Conservation (phyloP, 192 early-diverging fungal species). For the Coemansia javaensis region DNA sequence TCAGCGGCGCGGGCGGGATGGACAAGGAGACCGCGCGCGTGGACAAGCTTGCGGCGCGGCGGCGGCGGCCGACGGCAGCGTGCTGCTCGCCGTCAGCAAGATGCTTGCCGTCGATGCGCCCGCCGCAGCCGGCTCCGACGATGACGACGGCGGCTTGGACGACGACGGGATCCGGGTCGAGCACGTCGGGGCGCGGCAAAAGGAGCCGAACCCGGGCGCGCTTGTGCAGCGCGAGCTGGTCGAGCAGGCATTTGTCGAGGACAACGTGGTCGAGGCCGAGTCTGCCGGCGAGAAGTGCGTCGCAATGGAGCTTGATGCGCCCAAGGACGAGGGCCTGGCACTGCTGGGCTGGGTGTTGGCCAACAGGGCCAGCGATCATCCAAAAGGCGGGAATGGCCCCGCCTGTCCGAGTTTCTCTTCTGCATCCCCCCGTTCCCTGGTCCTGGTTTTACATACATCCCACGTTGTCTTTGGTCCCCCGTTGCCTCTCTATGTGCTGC, state of each 20-base stretch:
- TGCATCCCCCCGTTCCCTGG: too few relatives aligned
- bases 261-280: slow-evolving; percentile 79
- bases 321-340: slow-evolving; percentile 74
- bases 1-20: slow-evolving; percentile 47
- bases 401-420: too few relatives aligned
- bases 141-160: too few relatives aligned
- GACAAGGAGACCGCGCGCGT: slow-evolving; percentile 55
- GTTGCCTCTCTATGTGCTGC: too few relatives aligned
- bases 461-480: too few relatives aligned
- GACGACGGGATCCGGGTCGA: too few relatives aligned
- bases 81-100: slow-evolving; percentile 68
- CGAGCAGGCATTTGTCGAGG: slow-evolving; percentile 90
- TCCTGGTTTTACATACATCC: too few relatives aligned
- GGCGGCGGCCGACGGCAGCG: slow-evolving; percentile 47
- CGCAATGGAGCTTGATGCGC: slow-evolving; percentile 65
- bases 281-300: slow-evolving; percentile 83
- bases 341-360: slow-evolving; percentile 98
- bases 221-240: slow-evolving; percentile 80
- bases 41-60: slow-evolving; percentile 66
- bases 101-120: slow-evolving; percentile 33
- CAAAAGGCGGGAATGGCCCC: too few relatives aligned
- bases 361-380: too few relatives aligned
- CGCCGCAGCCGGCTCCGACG: too few relatives aligned
- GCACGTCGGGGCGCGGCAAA: slow-evolving; percentile 23
- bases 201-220: slow-evolving; percentile 48